A percentile compares a stretch with the other conserved stretches of the same genome.
phyloP scores from a whole-genome alignment of 2,329 filamentous ascomycete genomes.

The Aspergillus fumigatus region DNA sequence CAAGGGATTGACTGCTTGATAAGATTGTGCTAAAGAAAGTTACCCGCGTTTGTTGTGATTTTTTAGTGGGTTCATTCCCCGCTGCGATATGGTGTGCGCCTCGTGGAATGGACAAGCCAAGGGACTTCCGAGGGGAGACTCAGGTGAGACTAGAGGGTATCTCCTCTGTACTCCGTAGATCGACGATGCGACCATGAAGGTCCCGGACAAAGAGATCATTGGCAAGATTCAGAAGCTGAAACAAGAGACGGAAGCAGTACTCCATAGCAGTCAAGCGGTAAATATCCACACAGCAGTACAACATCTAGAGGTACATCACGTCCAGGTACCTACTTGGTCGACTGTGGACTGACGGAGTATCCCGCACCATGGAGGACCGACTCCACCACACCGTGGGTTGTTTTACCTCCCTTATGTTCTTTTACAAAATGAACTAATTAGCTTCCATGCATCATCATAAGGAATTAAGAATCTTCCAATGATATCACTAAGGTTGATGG shows the following conservation, averaged over 20 bases:
- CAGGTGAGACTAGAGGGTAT: background rate
- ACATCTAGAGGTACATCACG: no score
- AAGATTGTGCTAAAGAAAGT: background rate
- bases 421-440: background rate
- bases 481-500: background rate
- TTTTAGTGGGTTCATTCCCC: constrained; percentile 1
- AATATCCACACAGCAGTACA: background rate
- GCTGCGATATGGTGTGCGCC: background rate
- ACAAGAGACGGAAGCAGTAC: background rate
- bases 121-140: background rate
- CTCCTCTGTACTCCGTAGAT: no score
- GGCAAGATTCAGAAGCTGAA: background rate
- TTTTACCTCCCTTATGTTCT: background rate
- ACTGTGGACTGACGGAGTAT: no score
- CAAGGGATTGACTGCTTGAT: background rate
- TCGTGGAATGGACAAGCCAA: background rate
- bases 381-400: no score
- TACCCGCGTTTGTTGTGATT: background rate
- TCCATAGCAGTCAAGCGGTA: background rate
- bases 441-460: background rate
- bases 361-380: no score
- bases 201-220: background rate
- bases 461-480: no score
- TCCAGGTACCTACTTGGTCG: no score
- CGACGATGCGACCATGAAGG: background rate